phyloP scores from a whole-genome alignment of 331 rosid species.

The Rhamnella rubrinervis region DNA sequence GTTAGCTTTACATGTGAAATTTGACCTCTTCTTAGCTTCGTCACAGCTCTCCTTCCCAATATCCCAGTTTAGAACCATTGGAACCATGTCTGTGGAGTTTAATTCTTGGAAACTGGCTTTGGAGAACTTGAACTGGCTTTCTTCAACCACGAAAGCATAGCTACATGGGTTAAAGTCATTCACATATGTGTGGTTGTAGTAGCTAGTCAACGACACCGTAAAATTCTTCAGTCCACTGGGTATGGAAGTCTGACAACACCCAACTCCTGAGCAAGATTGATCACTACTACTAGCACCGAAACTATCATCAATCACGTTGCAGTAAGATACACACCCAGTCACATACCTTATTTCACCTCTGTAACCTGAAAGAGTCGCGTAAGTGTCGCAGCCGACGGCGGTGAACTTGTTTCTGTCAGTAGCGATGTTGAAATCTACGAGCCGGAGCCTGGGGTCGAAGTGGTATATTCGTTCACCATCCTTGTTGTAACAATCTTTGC shows the following conservation, averaged over 20 bases:
- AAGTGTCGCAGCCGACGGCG: conserved; percentile 19
- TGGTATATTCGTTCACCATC: neutral
- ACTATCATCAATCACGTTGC: neutral
- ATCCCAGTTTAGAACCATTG: conserved; percentile 19
- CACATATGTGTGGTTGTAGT: neutral
- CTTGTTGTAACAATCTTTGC: neutral
- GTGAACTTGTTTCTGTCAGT: conserved; percentile 3
- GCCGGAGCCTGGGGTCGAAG: neutral
- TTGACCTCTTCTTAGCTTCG: neutral
- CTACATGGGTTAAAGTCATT: neutral
- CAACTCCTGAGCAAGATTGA: neutral
- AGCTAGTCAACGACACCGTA: neutral
- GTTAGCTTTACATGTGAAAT: conserved; percentile 7
- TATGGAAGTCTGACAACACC: conserved; percentile 3
- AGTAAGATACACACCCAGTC: neutral
- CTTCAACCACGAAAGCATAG: neutral
- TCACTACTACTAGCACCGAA: neutral
- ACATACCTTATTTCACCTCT: neutral
- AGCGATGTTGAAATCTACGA: neutral
- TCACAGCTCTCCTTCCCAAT: conserved; percentile 7
- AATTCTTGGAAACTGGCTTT: neutral
- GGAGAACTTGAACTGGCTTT: neutral
- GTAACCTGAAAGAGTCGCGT: neutral
- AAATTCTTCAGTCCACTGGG: neutral
- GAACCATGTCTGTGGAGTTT: neutral